phyloP scores from a whole-genome alignment of 108 stramenopile genomes.

The Fragilaria radians region DNA sequence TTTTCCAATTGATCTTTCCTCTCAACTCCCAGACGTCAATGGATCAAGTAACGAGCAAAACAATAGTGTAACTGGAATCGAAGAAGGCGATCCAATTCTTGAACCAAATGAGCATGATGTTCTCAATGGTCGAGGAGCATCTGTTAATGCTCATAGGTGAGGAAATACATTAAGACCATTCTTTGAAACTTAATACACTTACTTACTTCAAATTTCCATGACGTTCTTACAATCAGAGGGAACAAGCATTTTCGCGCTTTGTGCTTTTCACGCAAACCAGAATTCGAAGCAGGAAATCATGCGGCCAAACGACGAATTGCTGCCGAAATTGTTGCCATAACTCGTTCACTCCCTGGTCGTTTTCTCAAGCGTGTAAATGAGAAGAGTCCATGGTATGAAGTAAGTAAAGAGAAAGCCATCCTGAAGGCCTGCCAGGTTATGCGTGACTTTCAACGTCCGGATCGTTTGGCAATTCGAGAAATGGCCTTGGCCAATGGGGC shows the following conservation, averaged over 20 bases:
- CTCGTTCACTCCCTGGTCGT: conserved; percentile 27
- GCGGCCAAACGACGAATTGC: conserved; percentile 56
- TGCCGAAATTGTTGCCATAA: conserved; percentile 36
- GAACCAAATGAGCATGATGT: conserved; percentile 40
- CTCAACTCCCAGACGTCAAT: too few species aligned
- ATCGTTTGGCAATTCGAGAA: conserved; percentile 49
- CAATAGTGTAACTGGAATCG: too few species aligned
- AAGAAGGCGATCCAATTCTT: conserved; percentile 13
- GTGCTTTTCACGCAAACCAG: conserved; percentile 50
- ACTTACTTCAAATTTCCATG: too few species aligned
- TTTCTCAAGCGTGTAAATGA: conserved; percentile 41
- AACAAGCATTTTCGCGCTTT: conserved; percentile 52
- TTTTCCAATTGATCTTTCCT: too few species aligned
- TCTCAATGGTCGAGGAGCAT: conserved; percentile 60
- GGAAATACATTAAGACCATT: too few species aligned
- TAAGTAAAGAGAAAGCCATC: conserved; percentile 56
- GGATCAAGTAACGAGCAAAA: too few species aligned
- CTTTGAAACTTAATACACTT: too few species aligned
- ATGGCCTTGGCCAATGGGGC: conserved; percentile 34
- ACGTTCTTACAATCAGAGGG: too few species aligned
- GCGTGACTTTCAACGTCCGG: conserved; percentile 71
- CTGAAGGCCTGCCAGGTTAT: conserved; percentile 71
- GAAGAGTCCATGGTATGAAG: conserved; percentile 50
- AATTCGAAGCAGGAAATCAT: conserved; percentile 57
- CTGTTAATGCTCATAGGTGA: conserved; percentile 46